A percentile compares a stretch with the other conserved stretches of the same genome.
Evolutionary conservation across 805 yeast genomes (phyloP).

Genomic region (Pichia scutulata): DNA sequence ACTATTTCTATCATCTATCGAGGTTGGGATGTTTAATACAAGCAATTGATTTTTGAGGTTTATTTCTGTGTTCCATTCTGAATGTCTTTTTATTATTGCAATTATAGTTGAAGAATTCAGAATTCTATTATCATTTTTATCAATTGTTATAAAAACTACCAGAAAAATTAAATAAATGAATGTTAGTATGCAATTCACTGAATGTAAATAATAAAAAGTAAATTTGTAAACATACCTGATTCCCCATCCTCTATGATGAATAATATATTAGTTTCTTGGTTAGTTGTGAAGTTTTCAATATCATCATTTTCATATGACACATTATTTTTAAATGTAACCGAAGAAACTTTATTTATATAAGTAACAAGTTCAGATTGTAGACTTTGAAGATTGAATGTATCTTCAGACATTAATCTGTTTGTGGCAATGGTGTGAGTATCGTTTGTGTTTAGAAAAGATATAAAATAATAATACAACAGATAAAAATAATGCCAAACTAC

Average conservation of each 20-base stretch:
- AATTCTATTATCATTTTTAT: background rate
- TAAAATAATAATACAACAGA: background rate
- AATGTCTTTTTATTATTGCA: background rate
- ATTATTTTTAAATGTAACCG: background rate
- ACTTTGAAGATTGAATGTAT: background rate
- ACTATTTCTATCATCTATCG: background rate
- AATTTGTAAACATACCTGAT: background rate
- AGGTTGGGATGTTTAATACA: background rate
- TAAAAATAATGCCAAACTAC: background rate
- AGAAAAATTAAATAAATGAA: background rate
- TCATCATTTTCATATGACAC: background rate
- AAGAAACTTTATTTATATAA: background rate
- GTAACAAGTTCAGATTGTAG: background rate
- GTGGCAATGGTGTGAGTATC: background rate
- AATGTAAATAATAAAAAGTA: too few relatives aligned
- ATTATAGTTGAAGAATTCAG: background rate
- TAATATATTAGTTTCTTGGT: background rate
- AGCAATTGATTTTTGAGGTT: background rate
- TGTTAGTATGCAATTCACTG: background rate
- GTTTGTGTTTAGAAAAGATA: background rate
- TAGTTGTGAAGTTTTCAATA: background rate
- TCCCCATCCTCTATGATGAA: background rate
- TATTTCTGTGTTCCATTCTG: background rate
- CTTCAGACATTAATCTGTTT: background rate
- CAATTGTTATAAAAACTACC: background rate